Percentiles rank a stretch among this genome's conserved stretches.
Conservation (phyloP, 306 rosid species). For the Acmispon strigosus region DNA sequence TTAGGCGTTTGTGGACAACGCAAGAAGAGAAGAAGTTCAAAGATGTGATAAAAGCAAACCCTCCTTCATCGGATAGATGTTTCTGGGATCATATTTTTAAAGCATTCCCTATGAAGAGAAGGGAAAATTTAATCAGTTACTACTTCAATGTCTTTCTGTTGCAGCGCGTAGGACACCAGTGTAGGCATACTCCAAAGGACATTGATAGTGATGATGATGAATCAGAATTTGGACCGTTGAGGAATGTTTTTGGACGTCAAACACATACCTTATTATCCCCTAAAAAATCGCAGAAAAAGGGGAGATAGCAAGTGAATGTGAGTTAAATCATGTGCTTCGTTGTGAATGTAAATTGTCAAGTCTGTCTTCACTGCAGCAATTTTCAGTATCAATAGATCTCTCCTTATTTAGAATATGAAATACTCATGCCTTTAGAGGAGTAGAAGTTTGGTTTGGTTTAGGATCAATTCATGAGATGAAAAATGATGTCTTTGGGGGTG, state of each 20-base stretch:
- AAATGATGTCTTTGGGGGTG: conserved; percentile 10
- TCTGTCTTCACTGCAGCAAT: conserved; percentile 15
- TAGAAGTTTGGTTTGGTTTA: conserved; percentile 1
- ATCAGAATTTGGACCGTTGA: conserved; percentile 35
- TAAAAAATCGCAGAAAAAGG: conserved; percentile 29
- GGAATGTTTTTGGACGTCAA: conserved; percentile 39
- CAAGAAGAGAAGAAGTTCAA: conserved; percentile 59
- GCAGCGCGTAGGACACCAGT: conserved; percentile 80
- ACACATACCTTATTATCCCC: conserved; percentile 39
- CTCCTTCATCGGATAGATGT: conserved; percentile 36
- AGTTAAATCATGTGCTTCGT: not conserved
- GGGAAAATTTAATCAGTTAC: conserved; percentile 73
- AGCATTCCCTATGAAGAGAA: conserved; percentile 60
- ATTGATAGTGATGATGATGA: conserved; percentile 88
- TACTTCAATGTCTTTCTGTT: conserved; percentile 82
- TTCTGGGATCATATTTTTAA: conserved; percentile 54
- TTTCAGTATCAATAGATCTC: conserved; percentile 5
- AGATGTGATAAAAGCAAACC: conserved; percentile 47
- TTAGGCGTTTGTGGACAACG: conserved; percentile 50
- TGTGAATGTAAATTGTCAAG: conserved; percentile 20
- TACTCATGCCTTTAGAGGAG: conserved; percentile 5
- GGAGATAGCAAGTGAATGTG: conserved; percentile 18
- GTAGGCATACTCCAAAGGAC: conserved; percentile 59
- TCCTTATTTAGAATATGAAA: conserved; percentile 4
- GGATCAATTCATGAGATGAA: conserved; percentile 8